Conservation (phyloP, 2,329 filamentous ascomycete genomes). For the Emericellopsis cladophorae region DNA sequence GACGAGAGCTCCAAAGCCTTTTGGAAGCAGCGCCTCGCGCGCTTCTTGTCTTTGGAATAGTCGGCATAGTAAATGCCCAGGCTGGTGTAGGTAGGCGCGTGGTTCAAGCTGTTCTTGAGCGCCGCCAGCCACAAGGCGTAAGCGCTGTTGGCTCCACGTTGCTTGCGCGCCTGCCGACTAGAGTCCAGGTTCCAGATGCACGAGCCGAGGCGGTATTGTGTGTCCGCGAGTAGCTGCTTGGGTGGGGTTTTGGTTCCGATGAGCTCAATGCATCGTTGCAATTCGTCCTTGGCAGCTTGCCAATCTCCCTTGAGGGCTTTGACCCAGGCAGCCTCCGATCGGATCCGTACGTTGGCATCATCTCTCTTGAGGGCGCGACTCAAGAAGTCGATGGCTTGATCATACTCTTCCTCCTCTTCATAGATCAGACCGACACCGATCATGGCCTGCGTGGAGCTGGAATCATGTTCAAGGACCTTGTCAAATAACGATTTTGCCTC, state of each 20-base stretch:
- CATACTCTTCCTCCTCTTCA: slow-evolving; percentile 85
- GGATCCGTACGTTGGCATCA: slow-evolving; percentile 61
- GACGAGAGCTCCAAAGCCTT: slow-evolving; percentile 90
- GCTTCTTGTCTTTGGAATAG: slow-evolving; percentile 74
- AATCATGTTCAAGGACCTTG: slow-evolving; percentile 62
- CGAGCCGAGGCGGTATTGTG: slow-evolving; percentile 73
- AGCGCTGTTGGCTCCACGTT: slow-evolving; percentile 55
- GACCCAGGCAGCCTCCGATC: slow-evolving; percentile 85
- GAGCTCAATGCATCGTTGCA: slow-evolving; percentile 56
- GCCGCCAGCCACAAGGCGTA: slow-evolving; percentile 76
- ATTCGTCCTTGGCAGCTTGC: slow-evolving; percentile 49
- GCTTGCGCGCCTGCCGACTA: slow-evolving; percentile 62
- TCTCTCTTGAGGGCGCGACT: slow-evolving; percentile 64
- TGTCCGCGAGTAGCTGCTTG: slow-evolving; percentile 69
- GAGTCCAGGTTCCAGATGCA: slow-evolving; percentile 79
- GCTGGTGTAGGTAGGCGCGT: slow-evolving; percentile 82
- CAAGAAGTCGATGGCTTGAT: slow-evolving; percentile 70
- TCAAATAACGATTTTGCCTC: slow-evolving; percentile 85
- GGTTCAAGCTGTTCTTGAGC: slow-evolving; percentile 76
- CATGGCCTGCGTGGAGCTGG: slow-evolving; percentile 65
- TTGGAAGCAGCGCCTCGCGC: slow-evolving; percentile 86
- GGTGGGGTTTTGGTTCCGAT: slow-evolving; percentile 29
- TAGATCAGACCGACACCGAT: slow-evolving; percentile 86
- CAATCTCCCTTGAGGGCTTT: slow-evolving; percentile 74
- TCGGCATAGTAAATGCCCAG: slow-evolving; percentile 86